These are phyloP conservation scores for Pugionium cornutum DNA, from an alignment of 345 rosid species.

Conservation along the genomic window DNA sequence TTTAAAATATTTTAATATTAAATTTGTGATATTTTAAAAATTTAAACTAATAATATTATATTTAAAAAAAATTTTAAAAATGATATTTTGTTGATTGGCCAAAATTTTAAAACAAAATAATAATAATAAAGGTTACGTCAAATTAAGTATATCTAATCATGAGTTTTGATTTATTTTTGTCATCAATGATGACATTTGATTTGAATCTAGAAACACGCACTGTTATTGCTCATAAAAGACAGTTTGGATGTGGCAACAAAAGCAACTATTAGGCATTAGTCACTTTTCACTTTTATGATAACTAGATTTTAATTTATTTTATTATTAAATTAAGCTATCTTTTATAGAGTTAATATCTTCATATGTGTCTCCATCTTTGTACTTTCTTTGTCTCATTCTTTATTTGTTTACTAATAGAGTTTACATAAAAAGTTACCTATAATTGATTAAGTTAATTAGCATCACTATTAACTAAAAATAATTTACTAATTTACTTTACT, in stretches of 20 bases:
- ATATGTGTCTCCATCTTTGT: constrained; percentile 31
- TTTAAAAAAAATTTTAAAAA: no score
- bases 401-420: constrained; percentile 17
- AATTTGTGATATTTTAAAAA: no score
- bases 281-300: constrained; percentile 29
- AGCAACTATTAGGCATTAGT: constrained; percentile 32
- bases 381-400: constrained; percentile 25
- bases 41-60: no score
- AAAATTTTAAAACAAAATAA: no score
- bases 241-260: constrained; percentile 17
- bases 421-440: background rate
- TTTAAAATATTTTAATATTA: no score
- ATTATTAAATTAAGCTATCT: constrained; percentile 15
- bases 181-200: no score
- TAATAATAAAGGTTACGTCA: background rate
- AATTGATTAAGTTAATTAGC: constrained; percentile 7
- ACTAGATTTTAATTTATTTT: constrained; percentile 25
- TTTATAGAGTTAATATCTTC: constrained; percentile 24
- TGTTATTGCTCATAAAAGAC: background rate
- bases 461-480: background rate
- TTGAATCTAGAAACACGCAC: background rate
- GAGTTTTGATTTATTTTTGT: background rate
- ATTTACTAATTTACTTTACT: constrained; percentile 6
- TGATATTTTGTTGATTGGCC: no score
- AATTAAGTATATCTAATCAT: constrained; percentile 15